Conservation (phyloP, 495 filamentous ascomycete species). For the Penicillium samsonianum region DNA sequence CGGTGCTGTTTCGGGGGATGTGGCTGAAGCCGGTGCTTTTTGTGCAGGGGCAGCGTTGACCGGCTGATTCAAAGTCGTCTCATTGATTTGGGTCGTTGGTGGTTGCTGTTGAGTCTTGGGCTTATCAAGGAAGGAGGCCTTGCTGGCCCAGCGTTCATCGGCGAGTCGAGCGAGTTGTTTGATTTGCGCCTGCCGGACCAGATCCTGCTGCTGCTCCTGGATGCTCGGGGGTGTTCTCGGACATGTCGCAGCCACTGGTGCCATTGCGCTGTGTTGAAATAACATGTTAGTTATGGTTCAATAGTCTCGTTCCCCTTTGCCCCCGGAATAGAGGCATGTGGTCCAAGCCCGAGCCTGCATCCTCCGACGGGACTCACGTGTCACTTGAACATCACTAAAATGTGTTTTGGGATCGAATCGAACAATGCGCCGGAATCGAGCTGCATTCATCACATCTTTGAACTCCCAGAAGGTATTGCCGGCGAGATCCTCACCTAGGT, state of each 20-base stretch:
- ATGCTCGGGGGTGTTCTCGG: conserved; percentile 70
- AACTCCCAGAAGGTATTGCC: conserved; percentile 98
- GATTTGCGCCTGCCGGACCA: conserved; percentile 65
- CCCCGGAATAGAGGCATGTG: background rate
- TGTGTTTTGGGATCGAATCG: conserved; percentile 60
- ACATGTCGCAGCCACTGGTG: conserved; percentile 95
- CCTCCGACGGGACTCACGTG: conserved; percentile 41
- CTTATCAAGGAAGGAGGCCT: conserved; percentile 63
- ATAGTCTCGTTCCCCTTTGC: background rate
- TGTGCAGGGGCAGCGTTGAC: conserved; percentile 14
- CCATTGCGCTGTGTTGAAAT: conserved; percentile 68
- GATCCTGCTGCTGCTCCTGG: conserved; percentile 71
- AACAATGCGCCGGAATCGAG: conserved; percentile 65
- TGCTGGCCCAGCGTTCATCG: conserved; percentile 83
- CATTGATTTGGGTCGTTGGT: conserved; percentile 38
- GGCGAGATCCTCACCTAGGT: conserved; percentile 73
- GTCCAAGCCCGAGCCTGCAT: conserved; percentile 2
- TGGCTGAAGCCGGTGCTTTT: conserved; percentile 9
- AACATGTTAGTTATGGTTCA: conserved; percentile 8
- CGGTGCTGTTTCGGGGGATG: conserved; percentile 7
- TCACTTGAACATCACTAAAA: conserved; percentile 65
- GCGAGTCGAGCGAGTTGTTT: conserved; percentile 75
- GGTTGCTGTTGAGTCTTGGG: conserved; percentile 50
- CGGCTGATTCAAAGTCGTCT: conserved; percentile 30
- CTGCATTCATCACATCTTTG: conserved; percentile 61